Evolutionary conservation across 2,329 filamentous ascomycete genomes (phyloP).

Genomic region (Uncinocarpus reesii): DNA sequence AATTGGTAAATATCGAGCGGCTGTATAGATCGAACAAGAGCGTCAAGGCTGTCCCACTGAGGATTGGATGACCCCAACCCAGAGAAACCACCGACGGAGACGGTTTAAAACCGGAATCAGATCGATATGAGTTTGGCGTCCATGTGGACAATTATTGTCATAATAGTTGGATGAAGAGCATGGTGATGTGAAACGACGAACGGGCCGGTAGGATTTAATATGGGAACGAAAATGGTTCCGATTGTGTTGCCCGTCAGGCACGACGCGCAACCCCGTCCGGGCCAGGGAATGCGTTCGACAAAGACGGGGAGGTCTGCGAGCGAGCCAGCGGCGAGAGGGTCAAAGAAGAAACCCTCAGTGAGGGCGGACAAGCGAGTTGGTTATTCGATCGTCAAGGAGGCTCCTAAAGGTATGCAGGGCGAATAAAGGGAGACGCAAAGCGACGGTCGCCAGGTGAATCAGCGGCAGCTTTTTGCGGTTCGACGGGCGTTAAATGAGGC

Average conservation of each 20-base stretch:
- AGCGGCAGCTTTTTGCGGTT: no score
- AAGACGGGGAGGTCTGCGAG: not conserved
- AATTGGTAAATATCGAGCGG: not conserved
- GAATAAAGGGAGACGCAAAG: not conserved
- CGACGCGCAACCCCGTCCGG: conserved; percentile 4
- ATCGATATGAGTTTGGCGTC: conserved; percentile 24
- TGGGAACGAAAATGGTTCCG: not conserved
- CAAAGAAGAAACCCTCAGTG: not conserved
- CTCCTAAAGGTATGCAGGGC: conserved; percentile 6
- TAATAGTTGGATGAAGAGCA: conserved; percentile 32
- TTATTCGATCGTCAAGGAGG: conserved; percentile 4
- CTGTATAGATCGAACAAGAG: not conserved
- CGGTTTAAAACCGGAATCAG: conserved; percentile 9
- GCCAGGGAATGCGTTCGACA: not conserved
- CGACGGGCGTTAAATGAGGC: no score
- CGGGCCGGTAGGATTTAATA: not conserved
- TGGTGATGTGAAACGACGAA: conserved; percentile 19
- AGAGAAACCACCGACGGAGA: not conserved
- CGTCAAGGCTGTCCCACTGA: not conserved
- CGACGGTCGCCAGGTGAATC: no score
- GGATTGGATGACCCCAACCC: not conserved
- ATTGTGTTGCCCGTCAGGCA: not conserved
- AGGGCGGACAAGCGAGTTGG: not conserved
- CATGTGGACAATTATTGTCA: conserved; percentile 32
- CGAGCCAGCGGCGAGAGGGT: not conserved